phyloP scores from a whole-genome alignment of 1,139 yeast genomes.

The Zygosaccharomyces sapae region DNA sequence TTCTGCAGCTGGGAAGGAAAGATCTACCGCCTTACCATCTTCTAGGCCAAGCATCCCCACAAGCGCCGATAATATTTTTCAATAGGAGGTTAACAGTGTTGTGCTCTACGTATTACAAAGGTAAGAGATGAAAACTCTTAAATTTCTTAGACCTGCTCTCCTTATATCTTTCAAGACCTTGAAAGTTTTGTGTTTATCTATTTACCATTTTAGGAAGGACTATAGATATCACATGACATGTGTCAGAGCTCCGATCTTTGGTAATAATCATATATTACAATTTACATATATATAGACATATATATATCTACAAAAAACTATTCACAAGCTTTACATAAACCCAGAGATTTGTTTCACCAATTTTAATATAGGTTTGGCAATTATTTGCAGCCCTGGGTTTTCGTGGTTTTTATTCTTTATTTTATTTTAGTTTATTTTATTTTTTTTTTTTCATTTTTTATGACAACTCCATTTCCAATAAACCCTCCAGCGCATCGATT shows the following conservation, averaged over 20 bases:
- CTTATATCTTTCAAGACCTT: conserved; percentile 1
- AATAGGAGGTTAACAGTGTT: neutral
- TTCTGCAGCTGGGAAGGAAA: conserved; percentile 8
- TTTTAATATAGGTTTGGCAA: too few species aligned
- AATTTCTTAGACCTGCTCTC: neutral
- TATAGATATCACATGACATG: neutral
- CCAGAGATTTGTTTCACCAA: too few species aligned
- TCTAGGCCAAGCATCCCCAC: conserved; percentile 2
- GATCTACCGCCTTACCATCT: conserved; percentile 2
- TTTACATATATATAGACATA: neutral
- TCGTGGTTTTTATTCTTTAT: too few species aligned
- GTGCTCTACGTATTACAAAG: neutral
- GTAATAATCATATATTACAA: neutral
- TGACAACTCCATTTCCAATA: conserved; percentile 28
- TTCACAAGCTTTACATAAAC: too few species aligned
- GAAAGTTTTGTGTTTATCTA: conserved; percentile 4
- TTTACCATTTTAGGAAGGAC: conserved; percentile 1
- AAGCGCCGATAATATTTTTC: neutral
- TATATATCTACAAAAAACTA: too few species aligned
- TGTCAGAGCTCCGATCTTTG: neutral
- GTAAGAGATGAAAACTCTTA: neutral
- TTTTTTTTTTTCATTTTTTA: too few species aligned
- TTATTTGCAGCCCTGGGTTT: neutral
- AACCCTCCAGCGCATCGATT: conserved; percentile 41
- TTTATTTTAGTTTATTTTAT: too few species aligned